Base-by-base conservation (phyloP, 2,329 filamentous ascomycete genomes). In the Botryotinia globosa region DNA sequence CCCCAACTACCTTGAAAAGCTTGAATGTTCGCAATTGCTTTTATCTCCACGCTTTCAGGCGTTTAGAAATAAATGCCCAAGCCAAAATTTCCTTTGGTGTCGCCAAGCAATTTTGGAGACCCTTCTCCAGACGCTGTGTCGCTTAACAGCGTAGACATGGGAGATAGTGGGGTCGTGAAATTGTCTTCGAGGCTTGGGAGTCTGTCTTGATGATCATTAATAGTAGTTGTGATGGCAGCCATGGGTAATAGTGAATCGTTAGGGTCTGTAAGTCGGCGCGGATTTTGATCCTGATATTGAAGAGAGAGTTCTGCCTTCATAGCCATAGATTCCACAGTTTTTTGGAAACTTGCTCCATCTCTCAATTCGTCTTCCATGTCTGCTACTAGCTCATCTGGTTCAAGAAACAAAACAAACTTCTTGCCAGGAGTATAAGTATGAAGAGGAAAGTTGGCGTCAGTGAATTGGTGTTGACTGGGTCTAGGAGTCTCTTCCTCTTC, bases 331-430 rank as follows among this genome's bases (percentile, higher is more conserved):
- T 56, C n/a, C 16, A 56, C 51, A 29, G 29, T 56, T 29, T 18
- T 56, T 32, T 56, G 51, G n/a, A 56, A 18, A 62, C 34, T 42
- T n/a, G 22, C 34, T n/a, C 22, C 59, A n/a, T 25, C 22, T 18
- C 67, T 63, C 64, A 80, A 75, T 61, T 77, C 79, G 29, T 72
- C 77, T 65, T 76, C 78, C 32, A 77, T 58, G 22, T 61, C 16
- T 62, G 56, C 42, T 37, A 29, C 32, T 39, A 82, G 79, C 12
- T 81, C 79, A 12, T 81, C 79, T 25, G 79, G 82, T 48, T 82
- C 81, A 29, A 79, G 76, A 34, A 83, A 82, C 39, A 80, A 80
- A 1, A 80, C 80, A 34, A 81, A 77, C 58, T 79, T 80, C 7
- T 80, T 80, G 44, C 81, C 80, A 51, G 79, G 79, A 29, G 76